phyloP scores from a whole-genome alignment of 768 basidiomycete species.

The Mycena leptocephala region DNA sequence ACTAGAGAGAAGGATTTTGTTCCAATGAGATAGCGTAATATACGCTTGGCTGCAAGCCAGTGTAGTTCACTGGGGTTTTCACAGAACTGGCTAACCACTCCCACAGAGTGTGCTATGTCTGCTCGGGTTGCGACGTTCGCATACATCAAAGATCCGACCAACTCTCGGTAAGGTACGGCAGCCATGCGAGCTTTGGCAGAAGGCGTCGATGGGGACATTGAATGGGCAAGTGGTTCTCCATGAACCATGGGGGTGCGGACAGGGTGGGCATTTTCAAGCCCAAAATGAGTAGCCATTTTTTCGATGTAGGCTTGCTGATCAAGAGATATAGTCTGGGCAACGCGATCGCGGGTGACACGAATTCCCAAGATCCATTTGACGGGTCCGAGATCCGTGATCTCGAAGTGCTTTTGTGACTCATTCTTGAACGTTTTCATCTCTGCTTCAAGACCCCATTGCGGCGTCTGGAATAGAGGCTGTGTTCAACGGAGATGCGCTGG shows the following conservation, averaged over 20 bases:
- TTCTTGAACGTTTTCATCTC: conserved; percentile 8
- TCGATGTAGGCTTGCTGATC: conserved; percentile 8
- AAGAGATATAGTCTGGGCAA: neutral
- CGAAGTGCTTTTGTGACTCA: conserved; percentile 21
- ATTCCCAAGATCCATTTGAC: conserved; percentile 44
- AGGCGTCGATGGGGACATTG: neutral
- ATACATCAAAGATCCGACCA: conserved; percentile 10
- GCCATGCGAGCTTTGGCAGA: neutral
- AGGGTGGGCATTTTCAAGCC: conserved; percentile 3
- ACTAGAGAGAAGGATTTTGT: conserved; percentile 25
- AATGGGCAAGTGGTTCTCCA: neutral
- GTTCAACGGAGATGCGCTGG: conserved; percentile 28
- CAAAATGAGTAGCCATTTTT: neutral
- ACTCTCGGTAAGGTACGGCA: neutral
- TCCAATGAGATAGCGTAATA: conserved; percentile 50
- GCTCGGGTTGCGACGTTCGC: conserved; percentile 26
- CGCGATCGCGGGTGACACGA: conserved; percentile 29
- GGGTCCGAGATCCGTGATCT: conserved; percentile 43
- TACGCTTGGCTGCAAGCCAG: conserved; percentile 50
- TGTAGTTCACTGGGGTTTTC: conserved; percentile 40
- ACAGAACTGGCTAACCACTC: conserved; percentile 30
- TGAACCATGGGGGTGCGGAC: conserved; percentile 2
- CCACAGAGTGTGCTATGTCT: conserved; percentile 37
- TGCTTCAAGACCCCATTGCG: neutral
- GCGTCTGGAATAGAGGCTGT: conserved; percentile 35